These are phyloP conservation scores for Phialophora expanda DNA, from an alignment of 2,329 filamentous ascomycete genomes.

Conservation along the genomic window DNA sequence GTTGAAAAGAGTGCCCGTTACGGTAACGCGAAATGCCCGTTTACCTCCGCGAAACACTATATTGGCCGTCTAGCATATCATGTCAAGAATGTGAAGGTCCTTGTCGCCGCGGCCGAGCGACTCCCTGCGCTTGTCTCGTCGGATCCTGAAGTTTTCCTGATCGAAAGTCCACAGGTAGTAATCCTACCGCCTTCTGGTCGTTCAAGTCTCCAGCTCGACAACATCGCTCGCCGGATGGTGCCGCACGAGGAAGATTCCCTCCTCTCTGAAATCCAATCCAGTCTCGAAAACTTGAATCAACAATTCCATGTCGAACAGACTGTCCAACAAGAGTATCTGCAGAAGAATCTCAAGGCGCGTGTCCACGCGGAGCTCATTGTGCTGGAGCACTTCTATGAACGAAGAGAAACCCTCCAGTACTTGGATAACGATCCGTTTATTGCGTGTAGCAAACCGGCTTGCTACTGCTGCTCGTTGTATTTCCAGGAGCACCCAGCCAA, in stretches of 20 bases:
- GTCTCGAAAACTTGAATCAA: conserved; percentile 2
- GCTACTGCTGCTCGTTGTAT: conserved; percentile 54
- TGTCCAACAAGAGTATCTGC: conserved; percentile 38
- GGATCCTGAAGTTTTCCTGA: background rate
- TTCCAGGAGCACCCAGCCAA: conserved; percentile 42
- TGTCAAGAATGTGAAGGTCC: conserved; percentile 46
- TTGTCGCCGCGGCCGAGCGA: conserved; percentile 45
- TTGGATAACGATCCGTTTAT: conserved; percentile 53
- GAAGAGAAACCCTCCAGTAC: conserved; percentile 42
- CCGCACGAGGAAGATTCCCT: no score
- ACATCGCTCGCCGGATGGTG: conserved; percentile 12
- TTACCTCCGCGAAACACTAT: conserved; percentile 47
- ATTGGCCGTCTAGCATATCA: conserved; percentile 55
- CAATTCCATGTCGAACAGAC: conserved; percentile 23
- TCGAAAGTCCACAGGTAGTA: background rate
- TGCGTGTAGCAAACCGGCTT: conserved; percentile 60
- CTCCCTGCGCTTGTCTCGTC: conserved; percentile 44
- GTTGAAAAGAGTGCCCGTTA: background rate
- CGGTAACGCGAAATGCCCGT: conserved; percentile 27
- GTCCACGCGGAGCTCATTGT: conserved; percentile 57
- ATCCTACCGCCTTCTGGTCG: background rate
- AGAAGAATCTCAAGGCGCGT: conserved; percentile 41
- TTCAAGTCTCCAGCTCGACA: background rate
- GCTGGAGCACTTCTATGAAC: conserved; percentile 53
- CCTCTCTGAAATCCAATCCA: background rate